Evolutionary conservation across 1,284 basidiomycete species (phyloP), one percentile per base, ranked within the genome.

Genomic region (Malassezia japonica): DNA sequence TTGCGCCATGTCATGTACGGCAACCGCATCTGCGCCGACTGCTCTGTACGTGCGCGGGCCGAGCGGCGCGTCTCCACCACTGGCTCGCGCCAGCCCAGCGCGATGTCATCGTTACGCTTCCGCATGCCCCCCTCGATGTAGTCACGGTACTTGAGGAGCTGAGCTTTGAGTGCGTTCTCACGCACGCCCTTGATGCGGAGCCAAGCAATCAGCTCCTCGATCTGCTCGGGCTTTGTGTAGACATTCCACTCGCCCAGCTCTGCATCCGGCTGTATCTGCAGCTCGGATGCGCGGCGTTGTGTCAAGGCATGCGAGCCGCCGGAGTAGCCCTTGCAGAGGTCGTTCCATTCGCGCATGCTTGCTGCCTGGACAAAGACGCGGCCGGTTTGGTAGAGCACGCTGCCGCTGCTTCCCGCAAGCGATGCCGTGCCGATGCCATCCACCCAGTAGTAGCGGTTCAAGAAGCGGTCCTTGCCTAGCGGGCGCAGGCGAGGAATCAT

Each of bases 371-470:
- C 76, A 72, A 92, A 94, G 41, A 96, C 71, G 47, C 90, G 77
- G 1, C 88, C 92, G 6, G 88, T 84, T 16, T 88, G 87, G 69
- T 89, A 92, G 65, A 67, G 61, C 6, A 84, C 79, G 34, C 83
- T 80, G 25, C 83, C 81, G n/a, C 45, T 39, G 13, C 50, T 57
- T 2, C 51, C 50, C 7, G 88, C 75, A 33, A 92, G 74, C 25
- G 83, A 83, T 47, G 83, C 83, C 1, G 82, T 81, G 3, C 94
- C 92, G 76, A 92, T 81, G 3, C 94, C 92, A 75, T 98, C 92
- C 70, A 96, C 87, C 92, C 92, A 98, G 90, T 91, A 98, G 57
- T 95, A 80, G 28, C 86, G 82, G 73, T 94, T 92, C 66, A 86
- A 84, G 75, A 95, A 98, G 47, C 92, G 79, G 73, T 98, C 94